These are phyloP conservation scores for Hypomontagnella submonticulosa DNA, from an alignment of 495 filamentous ascomycete genomes.

Conservation along the genomic window DNA sequence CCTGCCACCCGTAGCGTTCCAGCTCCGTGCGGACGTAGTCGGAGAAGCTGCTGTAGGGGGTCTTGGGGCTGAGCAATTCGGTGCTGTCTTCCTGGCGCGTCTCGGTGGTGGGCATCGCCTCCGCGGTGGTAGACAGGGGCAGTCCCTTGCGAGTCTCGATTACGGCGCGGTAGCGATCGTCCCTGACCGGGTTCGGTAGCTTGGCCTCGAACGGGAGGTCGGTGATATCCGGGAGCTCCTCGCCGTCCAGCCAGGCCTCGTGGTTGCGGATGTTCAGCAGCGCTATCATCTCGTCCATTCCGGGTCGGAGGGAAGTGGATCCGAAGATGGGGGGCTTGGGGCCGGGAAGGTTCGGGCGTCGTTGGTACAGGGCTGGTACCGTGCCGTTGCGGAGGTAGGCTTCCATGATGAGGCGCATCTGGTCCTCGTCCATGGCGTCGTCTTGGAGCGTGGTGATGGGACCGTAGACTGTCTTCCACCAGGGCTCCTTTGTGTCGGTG, in stretches of 20 bases:
- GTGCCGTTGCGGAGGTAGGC: not conserved
- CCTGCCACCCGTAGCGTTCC: slow-evolving; percentile 2
- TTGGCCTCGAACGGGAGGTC: slow-evolving; percentile 3
- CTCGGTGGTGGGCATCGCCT: too few species aligned
- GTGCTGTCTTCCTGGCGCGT: too few species aligned
- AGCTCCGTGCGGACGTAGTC: not conserved
- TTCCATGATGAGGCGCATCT: not conserved
- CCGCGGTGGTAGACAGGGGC: too few species aligned
- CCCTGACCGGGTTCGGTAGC: slow-evolving; percentile 1
- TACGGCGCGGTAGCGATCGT: not conserved
- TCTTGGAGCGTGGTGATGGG: not conserved
- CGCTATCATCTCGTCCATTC: slow-evolving; percentile 8
- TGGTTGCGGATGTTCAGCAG: not conserved
- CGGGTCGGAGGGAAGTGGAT: slow-evolving; percentile 1
- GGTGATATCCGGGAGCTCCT: not conserved
- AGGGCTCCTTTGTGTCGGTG: not conserved
- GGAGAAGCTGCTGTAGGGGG: not conserved
- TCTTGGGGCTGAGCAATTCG: too few species aligned
- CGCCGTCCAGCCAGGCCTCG: not conserved
- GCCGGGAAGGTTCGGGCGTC: not conserved
- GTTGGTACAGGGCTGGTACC: too few species aligned
- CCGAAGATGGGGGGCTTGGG: slow-evolving; percentile 8
- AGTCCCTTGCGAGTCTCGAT: not conserved
- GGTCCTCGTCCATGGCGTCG: slow-evolving; percentile 10
- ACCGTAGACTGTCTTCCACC: not conserved